Evolutionary conservation across 306 rosid genomes (phyloP), one percentile per base, ranked within the genome.

Genomic region (Cucumis hystrix): DNA sequence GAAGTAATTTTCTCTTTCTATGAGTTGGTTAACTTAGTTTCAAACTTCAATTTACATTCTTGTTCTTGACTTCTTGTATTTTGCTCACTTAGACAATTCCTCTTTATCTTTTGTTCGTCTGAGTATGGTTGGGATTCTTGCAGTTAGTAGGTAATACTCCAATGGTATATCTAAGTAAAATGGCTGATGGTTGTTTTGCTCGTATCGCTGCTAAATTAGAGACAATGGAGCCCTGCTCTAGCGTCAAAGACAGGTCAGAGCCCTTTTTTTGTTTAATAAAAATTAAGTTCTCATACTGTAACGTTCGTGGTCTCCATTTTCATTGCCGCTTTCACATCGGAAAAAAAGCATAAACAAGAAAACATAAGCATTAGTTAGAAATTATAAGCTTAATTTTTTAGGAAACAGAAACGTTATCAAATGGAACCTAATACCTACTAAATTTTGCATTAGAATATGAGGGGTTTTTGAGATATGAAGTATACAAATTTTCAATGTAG

Each of bases 161-260:
- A 39, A 81, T 87, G 87, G 92, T 87, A 7, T 88, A 84, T 78
- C 87, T 92, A 78, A 90, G 85, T 82, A 83, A 90, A 43, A 80
- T 92, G 20, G 88, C 82, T 69, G 93, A 88, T 7, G 97, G 93
- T 33, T 90, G 91, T 25, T 87, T 85, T 14, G 93, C 97, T 16
- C 84, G 79, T 58, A 87, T 92, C 45, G 96, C 92, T 76, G 96
- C 92, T 63, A 90, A 92, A 80, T 81, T 92, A 20, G 96, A 92
- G 83, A 79, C 79, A 18, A 84, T 90, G 96, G 87, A 90, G 77
- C 90, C 96, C 7, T 86, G 96, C 57, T 81, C 93, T 16, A 90
- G 96, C 74, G 87, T 88, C 10, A 92, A 90, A 81, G 93, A 92
- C 79, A 88, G 97, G 91, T 55, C 69, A 43, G 2, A 70, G 14